Evolutionary conservation across 192 early-diverging fungal genomes (phyloP).

Genomic region (Backusella liffmaniae): DNA sequence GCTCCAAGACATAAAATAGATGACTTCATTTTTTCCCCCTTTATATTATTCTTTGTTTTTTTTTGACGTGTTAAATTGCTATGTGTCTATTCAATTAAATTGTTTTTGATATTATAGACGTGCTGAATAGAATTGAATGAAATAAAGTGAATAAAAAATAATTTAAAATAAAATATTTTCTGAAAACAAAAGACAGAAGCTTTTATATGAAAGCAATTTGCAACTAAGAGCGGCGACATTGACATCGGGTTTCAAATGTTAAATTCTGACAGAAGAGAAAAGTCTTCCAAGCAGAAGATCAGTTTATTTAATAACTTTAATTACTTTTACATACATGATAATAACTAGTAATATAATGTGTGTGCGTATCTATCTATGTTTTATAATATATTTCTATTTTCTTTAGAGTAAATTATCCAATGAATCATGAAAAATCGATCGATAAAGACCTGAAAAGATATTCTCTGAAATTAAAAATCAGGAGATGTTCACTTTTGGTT

Average conservation of each 20-base stretch:
- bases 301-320: background rate
- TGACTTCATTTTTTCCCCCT: conserved; percentile 20
- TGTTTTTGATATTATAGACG: background rate
- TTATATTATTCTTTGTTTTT: background rate
- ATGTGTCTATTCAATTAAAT: background rate
- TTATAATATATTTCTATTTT: background rate
- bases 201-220: background rate
- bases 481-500: background rate
- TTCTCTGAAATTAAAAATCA: background rate
- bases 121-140: background rate
- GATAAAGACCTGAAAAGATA: background rate
- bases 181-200: background rate
- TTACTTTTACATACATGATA: background rate
- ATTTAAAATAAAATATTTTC: background rate
- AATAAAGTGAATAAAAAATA: background rate
- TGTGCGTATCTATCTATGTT: too few species aligned
- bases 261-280: background rate
- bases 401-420: too few species aligned
- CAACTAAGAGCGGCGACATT: background rate
- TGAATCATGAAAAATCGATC: too few species aligned
- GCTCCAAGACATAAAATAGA: conserved; percentile 27
- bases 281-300: background rate
- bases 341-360: background rate
- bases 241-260: background rate
- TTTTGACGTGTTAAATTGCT: background rate